phyloP scores from a whole-genome alignment of 2,329 filamentous ascomycete species.

The Botrytis medusae region DNA sequence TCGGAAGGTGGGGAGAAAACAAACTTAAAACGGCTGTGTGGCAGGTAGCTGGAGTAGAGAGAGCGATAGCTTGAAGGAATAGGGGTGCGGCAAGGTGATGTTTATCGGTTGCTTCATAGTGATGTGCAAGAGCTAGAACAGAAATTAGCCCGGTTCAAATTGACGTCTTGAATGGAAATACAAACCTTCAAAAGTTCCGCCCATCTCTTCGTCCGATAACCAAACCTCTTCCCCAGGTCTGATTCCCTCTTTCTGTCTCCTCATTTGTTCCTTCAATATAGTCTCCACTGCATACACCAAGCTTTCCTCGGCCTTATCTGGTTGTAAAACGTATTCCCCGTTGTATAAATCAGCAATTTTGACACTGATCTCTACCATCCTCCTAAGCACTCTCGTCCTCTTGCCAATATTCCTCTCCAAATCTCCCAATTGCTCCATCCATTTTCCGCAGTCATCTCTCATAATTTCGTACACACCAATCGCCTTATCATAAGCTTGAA shows the following conservation, averaged over 20 bases:
- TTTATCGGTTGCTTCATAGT: conserved; percentile 71
- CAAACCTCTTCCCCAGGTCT: conserved; percentile 70
- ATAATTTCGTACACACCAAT: conserved; percentile 79
- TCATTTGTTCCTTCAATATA: conserved; percentile 68
- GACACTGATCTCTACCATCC: conserved; percentile 71
- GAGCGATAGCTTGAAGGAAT: conserved; percentile 77
- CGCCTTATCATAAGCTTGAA: conserved; percentile 66
- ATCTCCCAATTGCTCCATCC: conserved; percentile 57
- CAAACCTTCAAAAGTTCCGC: conserved; percentile 68
- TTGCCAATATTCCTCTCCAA: conserved; percentile 47
- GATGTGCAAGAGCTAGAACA: conserved; percentile 64
- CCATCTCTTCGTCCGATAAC: conserved; percentile 69
- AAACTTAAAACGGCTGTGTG: conserved; percentile 77
- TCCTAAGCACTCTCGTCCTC: conserved; percentile 68
- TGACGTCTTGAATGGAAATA: not conserved
- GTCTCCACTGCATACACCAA: conserved; percentile 82
- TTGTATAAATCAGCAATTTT: conserved; percentile 85
- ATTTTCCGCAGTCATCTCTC: conserved; percentile 64
- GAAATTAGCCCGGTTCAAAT: conserved; percentile 30
- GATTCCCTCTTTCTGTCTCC: conserved; percentile 57
- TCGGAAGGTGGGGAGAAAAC: conserved; percentile 34
- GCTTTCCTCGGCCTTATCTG: conserved; percentile 70
- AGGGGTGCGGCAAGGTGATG: conserved; percentile 82
- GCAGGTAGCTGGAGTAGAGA: conserved; percentile 65
- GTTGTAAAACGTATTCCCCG: conserved; percentile 71